Conservation (phyloP, 345 rosid species). For the Hibiscus trionum region DNA sequence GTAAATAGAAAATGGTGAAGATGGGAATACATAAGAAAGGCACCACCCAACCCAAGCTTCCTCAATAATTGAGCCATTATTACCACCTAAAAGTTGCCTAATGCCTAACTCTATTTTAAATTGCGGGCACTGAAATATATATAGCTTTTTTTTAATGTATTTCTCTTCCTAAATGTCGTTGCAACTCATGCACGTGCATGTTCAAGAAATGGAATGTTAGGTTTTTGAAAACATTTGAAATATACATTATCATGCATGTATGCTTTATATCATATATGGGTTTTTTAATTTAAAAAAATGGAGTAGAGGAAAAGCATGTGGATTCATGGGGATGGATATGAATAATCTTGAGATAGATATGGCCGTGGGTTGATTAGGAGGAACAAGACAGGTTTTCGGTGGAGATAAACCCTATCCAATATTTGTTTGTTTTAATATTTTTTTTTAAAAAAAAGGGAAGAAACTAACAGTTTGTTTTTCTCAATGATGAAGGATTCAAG, state of each 20-base stretch:
- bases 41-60: slow-evolving; percentile 14
- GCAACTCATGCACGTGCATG: background rate
- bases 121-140: background rate
- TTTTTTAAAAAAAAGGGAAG: background rate
- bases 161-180: background rate
- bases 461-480: background rate
- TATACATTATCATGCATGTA: too few species aligned
- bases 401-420: slow-evolving; percentile 14
- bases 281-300: too few species aligned
- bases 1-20: slow-evolving; percentile 1
- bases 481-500: background rate
- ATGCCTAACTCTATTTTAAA: slow-evolving; percentile 7
- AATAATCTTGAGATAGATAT: background rate
- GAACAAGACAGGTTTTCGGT: slow-evolving; percentile 14
- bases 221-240: too few species aligned
- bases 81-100: slow-evolving; percentile 30
- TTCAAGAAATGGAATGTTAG: background rate
- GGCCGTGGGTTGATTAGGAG: background rate
- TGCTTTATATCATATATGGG: too few species aligned
- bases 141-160: background rate
- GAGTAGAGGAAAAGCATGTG: too few species aligned
- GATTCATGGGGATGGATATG: too few species aligned
- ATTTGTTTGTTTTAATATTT: background rate
- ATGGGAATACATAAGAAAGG: background rate
- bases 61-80: slow-evolving; percentile 49